These are phyloP conservation scores for Ministeria vibrans DNA, from an alignment of 78 protist species.

Conservation along the genomic window DNA sequence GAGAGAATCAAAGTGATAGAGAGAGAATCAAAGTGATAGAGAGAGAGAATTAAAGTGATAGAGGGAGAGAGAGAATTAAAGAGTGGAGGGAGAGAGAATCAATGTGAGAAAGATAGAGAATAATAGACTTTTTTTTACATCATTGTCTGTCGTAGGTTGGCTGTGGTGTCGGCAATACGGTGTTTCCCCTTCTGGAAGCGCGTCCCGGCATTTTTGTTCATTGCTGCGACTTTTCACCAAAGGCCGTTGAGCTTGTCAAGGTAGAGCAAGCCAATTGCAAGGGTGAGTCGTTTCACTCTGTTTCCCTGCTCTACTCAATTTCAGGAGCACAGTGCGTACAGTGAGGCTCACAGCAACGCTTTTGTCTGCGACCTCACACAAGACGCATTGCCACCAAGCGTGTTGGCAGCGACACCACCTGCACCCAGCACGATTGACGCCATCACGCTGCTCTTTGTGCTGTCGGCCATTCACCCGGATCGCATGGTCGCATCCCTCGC, in stretches of 20 bases:
- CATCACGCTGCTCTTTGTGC: constrained; percentile 26
- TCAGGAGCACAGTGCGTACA: not conserved
- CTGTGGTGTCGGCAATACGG: constrained; percentile 49
- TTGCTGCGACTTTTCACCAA: constrained; percentile 15
- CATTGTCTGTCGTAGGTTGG: constrained; percentile 35
- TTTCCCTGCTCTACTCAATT: not conserved
- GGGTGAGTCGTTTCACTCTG: too few relatives aligned
- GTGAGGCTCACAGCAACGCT: not conserved
- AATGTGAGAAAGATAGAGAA: too few relatives aligned
- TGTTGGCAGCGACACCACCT: too few relatives aligned
- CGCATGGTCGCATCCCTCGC: not conserved
- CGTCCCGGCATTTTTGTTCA: not conserved
- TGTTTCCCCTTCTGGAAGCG: constrained; percentile 16
- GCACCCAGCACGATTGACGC: constrained; percentile 26
- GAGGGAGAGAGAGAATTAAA: too few relatives aligned
- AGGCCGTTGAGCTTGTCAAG: constrained; percentile 9
- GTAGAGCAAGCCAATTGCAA: too few relatives aligned
- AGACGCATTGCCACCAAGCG: not conserved
- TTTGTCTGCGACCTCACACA: constrained; percentile 19
- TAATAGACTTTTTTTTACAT: too few relatives aligned
- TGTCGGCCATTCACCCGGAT: constrained; percentile 32
- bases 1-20: too few relatives aligned
- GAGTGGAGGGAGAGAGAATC: too few relatives aligned
- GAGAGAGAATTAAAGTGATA: too few relatives aligned
- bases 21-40: too few relatives aligned